Conservation (phyloP, 371 early-diverging fungal genomes). For the Funneliformis caledonium region DNA sequence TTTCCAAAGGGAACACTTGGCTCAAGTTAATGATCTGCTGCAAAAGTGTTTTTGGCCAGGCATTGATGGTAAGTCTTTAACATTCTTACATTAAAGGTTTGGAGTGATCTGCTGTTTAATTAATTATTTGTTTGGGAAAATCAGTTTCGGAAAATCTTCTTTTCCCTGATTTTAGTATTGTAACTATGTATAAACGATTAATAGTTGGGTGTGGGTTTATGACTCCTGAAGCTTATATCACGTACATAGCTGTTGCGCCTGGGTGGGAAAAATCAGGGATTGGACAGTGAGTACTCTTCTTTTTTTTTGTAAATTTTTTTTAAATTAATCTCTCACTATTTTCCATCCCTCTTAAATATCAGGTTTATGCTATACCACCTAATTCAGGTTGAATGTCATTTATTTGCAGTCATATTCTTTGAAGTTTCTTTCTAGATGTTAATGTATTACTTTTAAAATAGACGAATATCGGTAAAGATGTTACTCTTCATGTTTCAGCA, state of each 20-base stretch:
- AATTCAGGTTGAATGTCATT: constrained; percentile 62
- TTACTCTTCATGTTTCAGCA: constrained; percentile 93
- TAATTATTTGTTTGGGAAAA: not conserved
- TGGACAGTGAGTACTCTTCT: constrained; percentile 61
- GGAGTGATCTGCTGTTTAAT: not conserved
- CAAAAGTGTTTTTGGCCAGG: constrained; percentile 91
- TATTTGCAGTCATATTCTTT: not conserved
- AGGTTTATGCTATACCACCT: constrained; percentile 87
- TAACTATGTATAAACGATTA: constrained; percentile 79
- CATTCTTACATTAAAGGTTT: not conserved
- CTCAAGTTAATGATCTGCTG: constrained; percentile 79
- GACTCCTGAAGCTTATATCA: constrained; percentile 92
- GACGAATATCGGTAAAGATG: constrained; percentile 74
- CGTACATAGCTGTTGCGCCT: constrained; percentile 85
- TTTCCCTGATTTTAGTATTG: constrained; percentile 87
- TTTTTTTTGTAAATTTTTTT: not conserved
- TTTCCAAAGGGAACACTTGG: constrained; percentile 73
- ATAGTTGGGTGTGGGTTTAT: constrained; percentile 93
- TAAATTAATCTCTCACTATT: constrained; percentile 1
- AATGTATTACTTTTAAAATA: constrained; percentile 37
- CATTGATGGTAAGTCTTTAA: constrained; percentile 69
- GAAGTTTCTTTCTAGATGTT: constrained; percentile 2
- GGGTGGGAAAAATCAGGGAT: constrained; percentile 89
- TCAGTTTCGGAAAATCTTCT: constrained; percentile 81
- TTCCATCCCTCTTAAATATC: not conserved